These are phyloP conservation scores for Phytophthora kernoviae DNA, from an alignment of 352 stramenopile genomes.

Conservation along the genomic window DNA sequence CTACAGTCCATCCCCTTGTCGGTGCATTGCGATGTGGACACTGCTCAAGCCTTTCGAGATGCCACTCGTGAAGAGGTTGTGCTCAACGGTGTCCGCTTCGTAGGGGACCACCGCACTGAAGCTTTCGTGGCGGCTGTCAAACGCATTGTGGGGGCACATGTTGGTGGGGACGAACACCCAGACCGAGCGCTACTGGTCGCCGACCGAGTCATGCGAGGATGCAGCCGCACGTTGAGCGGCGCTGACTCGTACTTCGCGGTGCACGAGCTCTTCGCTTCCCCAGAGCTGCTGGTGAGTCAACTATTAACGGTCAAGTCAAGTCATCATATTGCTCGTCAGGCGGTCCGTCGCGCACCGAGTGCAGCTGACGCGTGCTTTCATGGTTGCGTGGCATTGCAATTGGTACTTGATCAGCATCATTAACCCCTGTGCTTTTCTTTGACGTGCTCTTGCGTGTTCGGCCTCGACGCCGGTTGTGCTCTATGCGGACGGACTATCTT, in stretches of 20 bases:
- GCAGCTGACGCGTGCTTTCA: background rate
- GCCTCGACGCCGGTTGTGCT: background rate
- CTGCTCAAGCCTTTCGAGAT: conserved; percentile 71
- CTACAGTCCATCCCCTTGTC: conserved; percentile 57
- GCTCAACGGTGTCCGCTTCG: conserved; percentile 76
- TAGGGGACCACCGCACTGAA: conserved; percentile 74
- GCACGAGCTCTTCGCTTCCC: conserved; percentile 62
- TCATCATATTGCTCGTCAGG: conserved; percentile 1
- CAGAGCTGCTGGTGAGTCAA: conserved; percentile 56
- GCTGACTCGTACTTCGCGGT: conserved; percentile 81
- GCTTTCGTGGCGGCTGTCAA: conserved; percentile 79
- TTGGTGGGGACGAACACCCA: conserved; percentile 33
- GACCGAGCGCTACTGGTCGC: conserved; percentile 52
- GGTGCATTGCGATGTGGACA: conserved; percentile 66
- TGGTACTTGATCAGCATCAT: background rate
- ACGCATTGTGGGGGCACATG: conserved; percentile 61
- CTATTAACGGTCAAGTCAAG: background rate
- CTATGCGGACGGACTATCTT: background rate
- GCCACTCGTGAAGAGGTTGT: conserved; percentile 73
- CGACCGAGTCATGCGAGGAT: conserved; percentile 72
- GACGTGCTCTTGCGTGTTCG: background rate
- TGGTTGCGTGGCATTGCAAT: background rate
- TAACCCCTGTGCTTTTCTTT: conserved; percentile 1
- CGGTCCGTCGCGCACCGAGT: too few species aligned
- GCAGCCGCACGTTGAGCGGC: conserved; percentile 76